Evolutionary conservation across 768 basidiomycete genomes (phyloP).

Genomic region (Collybia sp.): DNA sequence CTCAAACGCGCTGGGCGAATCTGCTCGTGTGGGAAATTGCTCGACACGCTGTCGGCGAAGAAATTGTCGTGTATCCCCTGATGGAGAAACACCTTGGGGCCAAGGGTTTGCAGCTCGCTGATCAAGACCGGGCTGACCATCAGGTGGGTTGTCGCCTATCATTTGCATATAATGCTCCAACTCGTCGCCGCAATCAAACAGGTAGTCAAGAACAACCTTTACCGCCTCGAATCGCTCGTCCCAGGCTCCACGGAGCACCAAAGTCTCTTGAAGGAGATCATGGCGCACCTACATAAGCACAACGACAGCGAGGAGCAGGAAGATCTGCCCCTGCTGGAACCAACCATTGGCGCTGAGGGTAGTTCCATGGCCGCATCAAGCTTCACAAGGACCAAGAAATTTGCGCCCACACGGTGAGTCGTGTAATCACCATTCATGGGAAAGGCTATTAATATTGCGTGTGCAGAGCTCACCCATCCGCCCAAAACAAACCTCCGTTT

Average conservation of each 20-base stretch:
- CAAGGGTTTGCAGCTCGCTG: slow-evolving; percentile 43
- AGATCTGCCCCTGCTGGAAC: slow-evolving; percentile 52
- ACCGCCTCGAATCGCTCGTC: slow-evolving; percentile 37
- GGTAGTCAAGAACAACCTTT: slow-evolving; percentile 14
- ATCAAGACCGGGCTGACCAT: slow-evolving; percentile 54
- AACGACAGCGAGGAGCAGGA: slow-evolving; percentile 54
- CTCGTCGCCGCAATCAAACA: background rate
- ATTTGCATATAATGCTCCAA: background rate
- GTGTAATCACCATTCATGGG: background rate
- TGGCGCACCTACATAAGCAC: slow-evolving; percentile 45
- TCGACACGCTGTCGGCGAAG: slow-evolving; percentile 57
- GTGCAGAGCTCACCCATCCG: slow-evolving; percentile 41
- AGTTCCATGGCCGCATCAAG: slow-evolving; percentile 38
- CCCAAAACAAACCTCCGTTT: slow-evolving; percentile 54
- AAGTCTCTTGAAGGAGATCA: slow-evolving; percentile 33
- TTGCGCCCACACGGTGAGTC: slow-evolving; percentile 54
- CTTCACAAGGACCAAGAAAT: slow-evolving; percentile 57
- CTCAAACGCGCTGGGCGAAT: slow-evolving; percentile 47
- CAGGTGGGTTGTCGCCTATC: slow-evolving; percentile 26
- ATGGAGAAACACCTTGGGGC: slow-evolving; percentile 54
- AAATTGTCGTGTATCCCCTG: slow-evolving; percentile 60
- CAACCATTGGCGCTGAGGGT: slow-evolving; percentile 36
- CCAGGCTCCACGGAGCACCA: slow-evolving; percentile 41
- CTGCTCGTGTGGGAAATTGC: slow-evolving; percentile 61
- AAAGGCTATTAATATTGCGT: background rate